These are phyloP conservation scores for Phyllosticta paracitricarpa DNA, from an alignment of 2,329 filamentous ascomycete genomes.

Conservation along the genomic window DNA sequence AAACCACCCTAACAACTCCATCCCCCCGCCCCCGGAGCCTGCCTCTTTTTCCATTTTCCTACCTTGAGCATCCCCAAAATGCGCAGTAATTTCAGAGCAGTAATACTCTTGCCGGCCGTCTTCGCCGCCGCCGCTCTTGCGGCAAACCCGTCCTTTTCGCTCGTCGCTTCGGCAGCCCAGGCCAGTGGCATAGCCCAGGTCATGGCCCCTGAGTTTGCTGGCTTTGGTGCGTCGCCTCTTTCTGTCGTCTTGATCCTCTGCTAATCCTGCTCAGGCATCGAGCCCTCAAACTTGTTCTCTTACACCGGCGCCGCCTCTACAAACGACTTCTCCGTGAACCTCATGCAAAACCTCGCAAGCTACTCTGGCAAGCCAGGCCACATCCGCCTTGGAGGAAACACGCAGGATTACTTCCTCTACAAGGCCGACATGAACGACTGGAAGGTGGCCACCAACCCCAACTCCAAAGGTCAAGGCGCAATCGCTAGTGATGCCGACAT, in stretches of 20 bases:
- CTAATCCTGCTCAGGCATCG: constrained; percentile 29
- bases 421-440: constrained; percentile 27
- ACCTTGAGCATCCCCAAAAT: neutral
- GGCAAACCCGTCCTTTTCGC: constrained; percentile 22
- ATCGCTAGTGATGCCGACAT: constrained; percentile 35
- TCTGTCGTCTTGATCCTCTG: constrained; percentile 30
- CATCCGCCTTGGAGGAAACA: constrained; percentile 43
- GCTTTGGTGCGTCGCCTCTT: constrained; percentile 16
- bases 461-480: constrained; percentile 30
- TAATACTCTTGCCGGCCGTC: neutral
- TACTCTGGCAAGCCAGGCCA: constrained; percentile 40
- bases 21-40: no score
- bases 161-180: constrained; percentile 19
- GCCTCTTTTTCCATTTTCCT: neutral
- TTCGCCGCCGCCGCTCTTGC: constrained; percentile 11
- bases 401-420: constrained; percentile 41
- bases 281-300: constrained; percentile 43
- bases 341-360: constrained; percentile 39
- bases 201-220: constrained; percentile 3
- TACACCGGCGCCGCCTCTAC: constrained; percentile 35
- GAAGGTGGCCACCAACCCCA: constrained; percentile 28
- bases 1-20: no score
- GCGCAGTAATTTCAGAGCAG: neutral
- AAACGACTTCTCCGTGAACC: constrained; percentile 38
- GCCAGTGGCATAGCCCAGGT: constrained; percentile 12